Evolutionary conservation across 352 stramenopile genomes (phyloP), one percentile per base, ranked within the genome.

Genomic region (Globisporangium perplexum): DNA sequence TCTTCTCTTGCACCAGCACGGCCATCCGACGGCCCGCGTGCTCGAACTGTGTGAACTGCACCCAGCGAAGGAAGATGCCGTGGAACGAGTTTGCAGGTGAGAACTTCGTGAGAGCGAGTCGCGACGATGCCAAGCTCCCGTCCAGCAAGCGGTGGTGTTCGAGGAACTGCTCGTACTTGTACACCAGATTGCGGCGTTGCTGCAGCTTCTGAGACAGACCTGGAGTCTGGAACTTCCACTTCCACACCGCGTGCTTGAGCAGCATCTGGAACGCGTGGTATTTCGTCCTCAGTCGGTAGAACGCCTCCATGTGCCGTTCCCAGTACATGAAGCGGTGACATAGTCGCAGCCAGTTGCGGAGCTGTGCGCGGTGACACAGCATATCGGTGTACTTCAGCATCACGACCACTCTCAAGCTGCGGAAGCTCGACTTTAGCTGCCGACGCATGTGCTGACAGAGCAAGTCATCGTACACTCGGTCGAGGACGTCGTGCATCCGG

Each of bases 271-370:
- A 88, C 7, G 53, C 66, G 15, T 62, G 59, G 49, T 69, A 79
- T 50, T 80, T 74, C 8, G 65, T 31, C 38, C 77, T 84, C 4
- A 62, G 48, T 5, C 56, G 51, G 39, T 73, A 69, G 47, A 82
- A 79, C 20, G 33, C 42, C 15, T 49, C 31, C 42, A 84, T 79
- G 50, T 80, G 61, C 17, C 58, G 57, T 18, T 82, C 54, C 74
- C 74, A 88, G 43, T 71, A 83, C 17, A 63, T 54, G 50, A 82
- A 84, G 10, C 77, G 73, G 17, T 69, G 55, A 12, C 74, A 85
- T 11, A 88, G 49, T 1, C 77, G 72, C 28, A 88, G 50, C 74
- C 74, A 88, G 41, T 88, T 88, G 15, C 77, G 70, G 2, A 88
- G 55, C 47, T 86, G 65, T 0, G 68, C 57, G 20, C 72, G 68